These are phyloP conservation scores for Podospora australis DNA, from an alignment of 495 filamentous ascomycete genomes.

Conservation along the genomic window DNA sequence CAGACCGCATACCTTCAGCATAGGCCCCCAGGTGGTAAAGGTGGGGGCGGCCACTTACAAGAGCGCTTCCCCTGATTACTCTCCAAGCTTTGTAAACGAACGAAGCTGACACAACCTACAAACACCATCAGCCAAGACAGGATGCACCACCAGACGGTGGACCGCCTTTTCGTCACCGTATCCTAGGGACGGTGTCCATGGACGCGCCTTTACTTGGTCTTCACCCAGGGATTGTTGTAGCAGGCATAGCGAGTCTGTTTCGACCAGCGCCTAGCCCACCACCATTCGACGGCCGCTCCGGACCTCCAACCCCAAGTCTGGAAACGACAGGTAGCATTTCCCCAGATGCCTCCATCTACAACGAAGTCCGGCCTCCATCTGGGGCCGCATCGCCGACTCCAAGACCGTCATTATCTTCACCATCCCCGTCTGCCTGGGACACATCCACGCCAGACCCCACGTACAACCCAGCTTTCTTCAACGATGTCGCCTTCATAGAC, in stretches of 20 bases:
- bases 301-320: too few relatives aligned
- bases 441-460: conserved; percentile 48
- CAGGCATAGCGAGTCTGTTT: conserved; percentile 73
- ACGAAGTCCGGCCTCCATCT: conserved; percentile 25
- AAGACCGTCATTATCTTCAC: conserved; percentile 8
- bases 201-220: conserved; percentile 86
- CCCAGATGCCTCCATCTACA: conserved; percentile 31
- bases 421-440: conserved; percentile 15
- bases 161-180: conserved; percentile 59
- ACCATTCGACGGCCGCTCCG: too few relatives aligned
- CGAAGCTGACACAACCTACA: conserved; percentile 2
- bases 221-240: conserved; percentile 77
- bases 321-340: conserved; percentile 18
- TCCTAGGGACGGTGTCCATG: conserved; percentile 76
- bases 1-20: too few relatives aligned
- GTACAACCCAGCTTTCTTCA: conserved; percentile 66
- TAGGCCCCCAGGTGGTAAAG: not conserved
- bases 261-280: conserved; percentile 45
- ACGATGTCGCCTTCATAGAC: conserved; percentile 60
- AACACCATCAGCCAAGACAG: conserved; percentile 12
- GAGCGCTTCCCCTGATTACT: not conserved
- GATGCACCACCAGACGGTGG: conserved; percentile 1
- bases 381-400: conserved; percentile 18
- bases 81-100: too few relatives aligned
- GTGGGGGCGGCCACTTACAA: not conserved